These are phyloP conservation scores for Leishmania mexicana DNA, from an alignment of 208 protist genomes.

Conservation along the genomic window DNA sequence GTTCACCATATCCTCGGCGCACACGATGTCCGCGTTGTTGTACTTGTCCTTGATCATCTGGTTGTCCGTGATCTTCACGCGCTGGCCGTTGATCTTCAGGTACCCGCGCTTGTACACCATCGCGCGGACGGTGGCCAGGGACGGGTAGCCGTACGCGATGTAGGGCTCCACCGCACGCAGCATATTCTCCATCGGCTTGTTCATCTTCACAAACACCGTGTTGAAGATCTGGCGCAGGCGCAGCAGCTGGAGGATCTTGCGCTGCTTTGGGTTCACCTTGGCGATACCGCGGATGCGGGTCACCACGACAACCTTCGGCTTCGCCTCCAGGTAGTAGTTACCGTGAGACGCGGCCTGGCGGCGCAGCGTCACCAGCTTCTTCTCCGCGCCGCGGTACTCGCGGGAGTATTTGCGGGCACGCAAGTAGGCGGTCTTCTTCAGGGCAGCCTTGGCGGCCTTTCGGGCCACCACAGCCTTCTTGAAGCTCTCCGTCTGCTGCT, in stretches of 20 bases:
- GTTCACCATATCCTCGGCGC: conserved; percentile 99
- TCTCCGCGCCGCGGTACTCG: conserved; percentile 95
- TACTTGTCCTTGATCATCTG: conserved; percentile 96
- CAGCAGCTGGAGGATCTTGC: conserved; percentile 99
- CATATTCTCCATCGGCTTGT: conserved; percentile 99
- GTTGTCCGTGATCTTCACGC: conserved; percentile 97
- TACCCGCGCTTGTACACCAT: conserved; percentile 99
- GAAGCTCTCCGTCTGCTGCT: conserved; percentile 91
- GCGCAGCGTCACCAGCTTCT: conserved; percentile 80
- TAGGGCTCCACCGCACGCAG: conserved; percentile 98
- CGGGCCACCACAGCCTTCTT: conserved; percentile 79
- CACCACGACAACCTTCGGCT: conserved; percentile 99
- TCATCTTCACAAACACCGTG: conserved; percentile 99
- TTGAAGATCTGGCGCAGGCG: conserved; percentile 99
- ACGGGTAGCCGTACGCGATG: conserved; percentile 99
- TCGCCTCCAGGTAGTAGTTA: conserved; percentile 98
- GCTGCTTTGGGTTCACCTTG: conserved; percentile 96
- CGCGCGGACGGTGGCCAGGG: conserved; percentile 96
- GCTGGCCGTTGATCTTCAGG: conserved; percentile 97
- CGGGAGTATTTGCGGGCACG: conserved; percentile 94
- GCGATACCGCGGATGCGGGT: conserved; percentile 99
- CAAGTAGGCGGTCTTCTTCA: conserved; percentile 77
- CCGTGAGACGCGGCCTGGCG: conserved; percentile 92
- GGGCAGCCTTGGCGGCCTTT: conserved; percentile 66
- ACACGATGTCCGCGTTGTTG: conserved; percentile 96